Evolutionary conservation across 2,329 filamentous ascomycete species (phyloP), one percentile per base, ranked within the genome.

Genomic region (Waltergamsia citrina): DNA sequence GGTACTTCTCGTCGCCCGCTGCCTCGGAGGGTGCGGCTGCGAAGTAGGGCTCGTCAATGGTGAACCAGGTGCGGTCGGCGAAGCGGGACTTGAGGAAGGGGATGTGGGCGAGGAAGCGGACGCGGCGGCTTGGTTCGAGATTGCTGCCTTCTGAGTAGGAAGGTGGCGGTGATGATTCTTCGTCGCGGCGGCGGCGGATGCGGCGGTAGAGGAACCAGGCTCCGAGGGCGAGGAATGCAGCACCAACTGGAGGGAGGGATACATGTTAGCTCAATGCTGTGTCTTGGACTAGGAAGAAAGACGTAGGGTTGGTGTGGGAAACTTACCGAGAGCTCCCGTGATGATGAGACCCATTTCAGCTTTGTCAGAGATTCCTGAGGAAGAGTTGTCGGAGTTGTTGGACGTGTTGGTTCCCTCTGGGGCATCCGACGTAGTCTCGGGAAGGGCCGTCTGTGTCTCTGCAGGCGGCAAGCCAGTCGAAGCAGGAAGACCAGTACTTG

Each of bases 121-220:
- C 40, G 14, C 41, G 38, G 15, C 48, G 45, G 11, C 42, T 42
- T 7, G 46, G 47, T 20, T 44, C 44, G 51, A n/a, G n/a, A n/a
- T n/a, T n/a, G n/a, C n/a, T n/a, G n/a, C n/a, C 48, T 16, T 55
- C 52, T 45, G 56, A 63, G 30, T n/a, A 10, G 18, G 10, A 15
- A 15, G 27, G 6, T 12, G 21, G 31, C 6, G n/a, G 24, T 17
- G 10, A 60, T 42, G 20, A 63, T 47, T 56, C 59, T 63, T 16
- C 27, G 7, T 29, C 23, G 8, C 30, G 29, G 43, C 43, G 26
- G 10, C 35, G 38, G 27, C 36, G 36, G 23, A 36, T 43, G 21
- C 29, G 50, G n/a, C 60, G 55, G 51, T 59, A 67, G 5, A 62
- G 45, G 17, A 69, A 50, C 64, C 63, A 36, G 7, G 21, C n/a